Conservation (phyloP, 768 basidiomycete species). For the Mycena capillaripes region DNA sequence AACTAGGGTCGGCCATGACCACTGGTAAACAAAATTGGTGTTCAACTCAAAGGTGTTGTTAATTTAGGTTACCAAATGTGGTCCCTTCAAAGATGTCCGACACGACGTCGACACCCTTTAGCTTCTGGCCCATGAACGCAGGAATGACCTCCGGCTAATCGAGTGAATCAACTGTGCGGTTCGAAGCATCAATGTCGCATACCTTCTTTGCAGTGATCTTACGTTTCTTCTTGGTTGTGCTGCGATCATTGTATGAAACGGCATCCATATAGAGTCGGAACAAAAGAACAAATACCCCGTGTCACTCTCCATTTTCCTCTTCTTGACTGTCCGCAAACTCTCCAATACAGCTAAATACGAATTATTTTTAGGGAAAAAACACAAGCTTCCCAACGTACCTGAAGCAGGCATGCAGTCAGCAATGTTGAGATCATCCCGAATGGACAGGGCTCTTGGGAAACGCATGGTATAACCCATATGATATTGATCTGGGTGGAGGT, state of each 20-base stretch:
- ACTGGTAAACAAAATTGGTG: slow-evolving; percentile 58
- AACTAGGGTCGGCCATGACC: slow-evolving; percentile 83
- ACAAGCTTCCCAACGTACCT: slow-evolving; percentile 52
- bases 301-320: slow-evolving; percentile 80
- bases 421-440: slow-evolving; percentile 82
- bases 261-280: neutral
- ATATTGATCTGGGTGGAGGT: slow-evolving; percentile 75
- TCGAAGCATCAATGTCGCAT: neutral
- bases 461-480: slow-evolving; percentile 92
- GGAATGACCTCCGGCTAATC: slow-evolving; percentile 71
- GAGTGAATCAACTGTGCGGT: neutral
- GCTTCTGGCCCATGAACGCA: slow-evolving; percentile 74
- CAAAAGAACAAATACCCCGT: slow-evolving; percentile 54
- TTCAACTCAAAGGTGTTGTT: neutral
- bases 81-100: slow-evolving; percentile 79
- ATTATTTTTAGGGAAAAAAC: neutral
- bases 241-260: neutral
- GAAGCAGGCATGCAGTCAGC: slow-evolving; percentile 82
- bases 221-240: slow-evolving; percentile 66
- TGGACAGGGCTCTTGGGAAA: slow-evolving; percentile 88
- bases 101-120: slow-evolving; percentile 71
- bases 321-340: slow-evolving; percentile 72
- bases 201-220: slow-evolving; percentile 70
- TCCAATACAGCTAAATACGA: slow-evolving; percentile 67
- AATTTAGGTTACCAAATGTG: slow-evolving; percentile 74